Base-by-base conservation (phyloP, 805 yeast genomes). In the Candida pseudoglaebosa region DNA sequence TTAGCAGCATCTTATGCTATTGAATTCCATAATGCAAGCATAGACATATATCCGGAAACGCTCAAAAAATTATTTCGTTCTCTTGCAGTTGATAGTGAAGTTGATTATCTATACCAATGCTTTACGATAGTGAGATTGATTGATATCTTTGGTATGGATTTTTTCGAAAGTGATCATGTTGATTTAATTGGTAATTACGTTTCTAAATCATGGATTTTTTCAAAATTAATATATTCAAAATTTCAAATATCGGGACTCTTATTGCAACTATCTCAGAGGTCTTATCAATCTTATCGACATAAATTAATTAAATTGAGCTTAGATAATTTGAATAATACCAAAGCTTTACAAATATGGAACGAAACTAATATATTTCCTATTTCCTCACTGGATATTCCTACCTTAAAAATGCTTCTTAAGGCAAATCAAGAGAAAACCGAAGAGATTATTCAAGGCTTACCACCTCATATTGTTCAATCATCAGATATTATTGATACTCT, bases 1-100 rank as follows among this genome's bases (percentile, higher is more conserved):
- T 36, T 56, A 6, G 61, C 59, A 3, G 28, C 52, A 8, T 46
- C 59, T 24, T 51, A 46, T 32, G 35, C 44, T 10, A 15, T 50
- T 5, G 31, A 4, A 6, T 33, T 50, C 16, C 30, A 40, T 9
- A 36, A 37, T 3, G 9, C 16, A 2, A 44, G 41, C 2, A n/a
- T 43, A 1, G 4, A 2, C 2, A 22, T 44, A 5, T 34, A 41
- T 4, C 14, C 28, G 2, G 26, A 18, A 16, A 38, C 39, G 4
- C 2, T 47, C 6, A 17, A 17, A 8, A 15, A 32, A 15, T 34
- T 51, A 9, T 14, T 56, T 7, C 35, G 14, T 2, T 31, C 50
- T 4, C 38, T 55, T n/a, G 16, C 44, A 8, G 28, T 43, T 7
- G 44, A 43, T 32, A 38, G 36, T 21, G 40, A 37, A 17, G 32